Conservation (phyloP, 495 filamentous ascomycete species). For the Neurospora pannonica region DNA sequence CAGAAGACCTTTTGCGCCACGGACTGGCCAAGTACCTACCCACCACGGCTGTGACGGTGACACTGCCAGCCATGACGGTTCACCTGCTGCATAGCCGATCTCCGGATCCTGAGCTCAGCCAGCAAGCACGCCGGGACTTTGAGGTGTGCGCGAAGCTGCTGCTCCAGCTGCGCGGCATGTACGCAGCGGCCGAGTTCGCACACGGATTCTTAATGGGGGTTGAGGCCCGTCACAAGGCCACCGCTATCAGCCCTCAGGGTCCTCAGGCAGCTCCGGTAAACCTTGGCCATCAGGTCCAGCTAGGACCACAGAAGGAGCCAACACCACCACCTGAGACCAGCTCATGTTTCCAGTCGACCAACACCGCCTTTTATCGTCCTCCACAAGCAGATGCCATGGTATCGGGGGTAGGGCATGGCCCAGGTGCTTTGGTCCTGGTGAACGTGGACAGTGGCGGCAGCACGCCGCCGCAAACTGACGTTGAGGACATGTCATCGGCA, state of each 20-base stretch:
- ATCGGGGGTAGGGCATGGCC: neutral
- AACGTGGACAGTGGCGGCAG: neutral
- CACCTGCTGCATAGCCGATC: constrained; percentile 85
- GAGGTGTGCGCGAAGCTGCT: constrained; percentile 80
- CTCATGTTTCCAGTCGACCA: neutral
- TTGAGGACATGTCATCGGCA: neutral
- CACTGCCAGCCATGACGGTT: constrained; percentile 84
- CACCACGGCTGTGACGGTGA: constrained; percentile 79
- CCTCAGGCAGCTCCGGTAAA: neutral
- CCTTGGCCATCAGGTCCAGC: neutral
- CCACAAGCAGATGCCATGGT: neutral
- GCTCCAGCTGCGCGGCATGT: constrained; percentile 69
- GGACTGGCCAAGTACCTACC: constrained; percentile 70
- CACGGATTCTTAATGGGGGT: constrained; percentile 74
- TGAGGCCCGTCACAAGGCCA: neutral
- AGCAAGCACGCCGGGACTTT: constrained; percentile 64
- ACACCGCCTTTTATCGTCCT: neutral
- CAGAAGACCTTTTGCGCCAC: constrained; percentile 56
- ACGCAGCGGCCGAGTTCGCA: constrained; percentile 79
- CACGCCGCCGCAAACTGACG: neutral
- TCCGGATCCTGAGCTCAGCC: constrained; percentile 54
- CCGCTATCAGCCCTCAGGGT: neutral
- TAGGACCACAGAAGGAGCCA: neutral
- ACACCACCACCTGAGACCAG: neutral
- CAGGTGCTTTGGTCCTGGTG: neutral